Percentiles rank a stretch among this genome's conserved stretches.
Conservation (phyloP, 345 rosid genomes). For the Pistacia atlantica region DNA sequence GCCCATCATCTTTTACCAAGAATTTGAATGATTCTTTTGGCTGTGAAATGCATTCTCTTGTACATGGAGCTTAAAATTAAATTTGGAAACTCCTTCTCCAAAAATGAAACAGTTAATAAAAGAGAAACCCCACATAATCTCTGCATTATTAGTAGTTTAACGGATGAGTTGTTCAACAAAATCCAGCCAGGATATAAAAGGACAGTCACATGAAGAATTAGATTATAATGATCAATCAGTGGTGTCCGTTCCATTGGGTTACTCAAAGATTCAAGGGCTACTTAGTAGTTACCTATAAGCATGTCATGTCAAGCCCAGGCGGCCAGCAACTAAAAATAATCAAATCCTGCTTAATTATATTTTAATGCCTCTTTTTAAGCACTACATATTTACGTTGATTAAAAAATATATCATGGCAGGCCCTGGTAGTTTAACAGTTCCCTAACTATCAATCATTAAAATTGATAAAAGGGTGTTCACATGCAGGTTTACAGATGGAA, state of each 20-base stretch:
- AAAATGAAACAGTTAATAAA: neutral
- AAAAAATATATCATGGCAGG: neutral
- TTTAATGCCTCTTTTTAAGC: too few species aligned
- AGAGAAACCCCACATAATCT: neutral
- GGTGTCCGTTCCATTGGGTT: neutral
- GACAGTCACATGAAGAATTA: neutral
- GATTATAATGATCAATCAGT: too few species aligned
- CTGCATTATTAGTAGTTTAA: neutral
- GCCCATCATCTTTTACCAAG: conserved; percentile 4
- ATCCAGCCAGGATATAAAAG: neutral
- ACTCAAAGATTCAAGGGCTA: neutral
- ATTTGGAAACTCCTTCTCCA: neutral
- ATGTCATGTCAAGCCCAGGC: neutral
- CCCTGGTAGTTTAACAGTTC: neutral
- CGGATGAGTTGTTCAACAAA: neutral
- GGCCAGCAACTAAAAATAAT: neutral
- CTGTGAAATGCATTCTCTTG: too few species aligned
- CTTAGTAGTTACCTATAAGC: neutral
- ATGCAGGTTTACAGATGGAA: neutral
- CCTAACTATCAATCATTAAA: neutral
- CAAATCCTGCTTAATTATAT: neutral
- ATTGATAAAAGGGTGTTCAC: neutral
- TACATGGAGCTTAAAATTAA: too few species aligned
- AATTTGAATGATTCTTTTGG: conserved; percentile 11
- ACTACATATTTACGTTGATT: neutral